Evolutionary conservation across 495 filamentous ascomycete species (phyloP).

Genomic region (Cetradonia linearis): DNA sequence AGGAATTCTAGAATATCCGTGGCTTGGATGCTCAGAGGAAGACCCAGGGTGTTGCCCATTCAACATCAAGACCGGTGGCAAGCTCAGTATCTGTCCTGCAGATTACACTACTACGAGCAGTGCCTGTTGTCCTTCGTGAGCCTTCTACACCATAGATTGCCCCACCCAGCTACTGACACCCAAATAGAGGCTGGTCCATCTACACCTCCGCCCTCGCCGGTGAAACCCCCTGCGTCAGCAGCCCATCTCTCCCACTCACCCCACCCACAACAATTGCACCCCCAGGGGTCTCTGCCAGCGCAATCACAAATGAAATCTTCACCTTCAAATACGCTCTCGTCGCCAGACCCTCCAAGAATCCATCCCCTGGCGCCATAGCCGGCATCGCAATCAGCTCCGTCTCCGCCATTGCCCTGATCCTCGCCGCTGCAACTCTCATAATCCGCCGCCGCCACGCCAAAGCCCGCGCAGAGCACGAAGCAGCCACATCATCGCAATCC

Average conservation of each 20-base stretch:
- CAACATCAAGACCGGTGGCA: slow-evolving; percentile 15
- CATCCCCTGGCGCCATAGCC: slow-evolving; percentile 20
- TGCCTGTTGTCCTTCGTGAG: slow-evolving; percentile 29
- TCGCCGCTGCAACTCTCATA: slow-evolving; percentile 12
- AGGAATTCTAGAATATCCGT: slow-evolving; percentile 23
- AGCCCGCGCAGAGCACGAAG: slow-evolving; percentile 6
- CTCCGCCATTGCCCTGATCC: background rate
- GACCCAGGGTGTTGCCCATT: slow-evolving; percentile 25
- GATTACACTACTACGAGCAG: slow-evolving; percentile 23
- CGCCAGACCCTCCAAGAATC: background rate
- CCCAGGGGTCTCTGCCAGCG: slow-evolving; percentile 14
- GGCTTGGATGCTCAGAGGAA: slow-evolving; percentile 24
- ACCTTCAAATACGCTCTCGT: slow-evolving; percentile 22
- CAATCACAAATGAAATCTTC: slow-evolving; percentile 23
- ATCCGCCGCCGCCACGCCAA: slow-evolving; percentile 15
- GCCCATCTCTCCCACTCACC: slow-evolving; percentile 11
- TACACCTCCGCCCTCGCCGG: slow-evolving; percentile 22
- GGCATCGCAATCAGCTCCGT: slow-evolving; percentile 22
- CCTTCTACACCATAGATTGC: background rate
- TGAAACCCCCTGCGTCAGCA: slow-evolving; percentile 25
- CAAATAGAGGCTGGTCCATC: slow-evolving; percentile 25
- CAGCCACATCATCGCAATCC: slow-evolving; percentile 6
- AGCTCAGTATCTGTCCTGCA: slow-evolving; percentile 23
- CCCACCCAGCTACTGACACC: background rate
- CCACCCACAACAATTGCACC: slow-evolving; percentile 12